phyloP scores from a whole-genome alignment of 345 rosid genomes.

The Geranium rotundifolium region DNA sequence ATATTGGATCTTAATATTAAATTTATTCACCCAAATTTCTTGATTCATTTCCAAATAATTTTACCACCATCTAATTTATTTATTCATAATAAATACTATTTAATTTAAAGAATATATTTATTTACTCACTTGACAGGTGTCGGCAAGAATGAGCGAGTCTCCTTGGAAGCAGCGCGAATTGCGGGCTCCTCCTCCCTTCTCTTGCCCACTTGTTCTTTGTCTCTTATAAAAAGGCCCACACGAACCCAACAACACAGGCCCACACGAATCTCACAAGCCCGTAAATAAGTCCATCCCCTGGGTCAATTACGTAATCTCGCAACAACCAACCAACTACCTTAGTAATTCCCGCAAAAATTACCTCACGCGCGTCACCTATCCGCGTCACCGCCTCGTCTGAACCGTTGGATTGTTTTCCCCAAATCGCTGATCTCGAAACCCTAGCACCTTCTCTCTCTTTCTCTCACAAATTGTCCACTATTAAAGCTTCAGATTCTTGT shows the following conservation, averaged over 20 bases:
- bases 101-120: no score
- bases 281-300: neutral
- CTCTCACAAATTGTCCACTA: neutral
- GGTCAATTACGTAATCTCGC: slow-evolving; percentile 17
- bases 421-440: slow-evolving; percentile 25
- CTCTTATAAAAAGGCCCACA: neutral
- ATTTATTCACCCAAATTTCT: no score
- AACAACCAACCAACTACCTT: neutral
- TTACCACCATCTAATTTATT: no score
- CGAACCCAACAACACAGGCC: neutral
- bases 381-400: slow-evolving; percentile 27
- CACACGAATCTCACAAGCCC: neutral
- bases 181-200: slow-evolving; percentile 4
- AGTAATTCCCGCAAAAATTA: slow-evolving; percentile 17
- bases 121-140: neutral
- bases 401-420: slow-evolving; percentile 33
- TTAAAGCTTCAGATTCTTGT: slow-evolving; percentile 4
- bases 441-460: slow-evolving; percentile 21
- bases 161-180: slow-evolving; percentile 1
- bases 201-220: neutral
- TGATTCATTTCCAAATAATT: no score
- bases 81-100: no score
- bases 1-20: no score
- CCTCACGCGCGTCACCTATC: slow-evolving; percentile 6
- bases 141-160: slow-evolving; percentile 3